Conservation (phyloP, 139 green algal genomes). For the Pleodorina starrii region DNA sequence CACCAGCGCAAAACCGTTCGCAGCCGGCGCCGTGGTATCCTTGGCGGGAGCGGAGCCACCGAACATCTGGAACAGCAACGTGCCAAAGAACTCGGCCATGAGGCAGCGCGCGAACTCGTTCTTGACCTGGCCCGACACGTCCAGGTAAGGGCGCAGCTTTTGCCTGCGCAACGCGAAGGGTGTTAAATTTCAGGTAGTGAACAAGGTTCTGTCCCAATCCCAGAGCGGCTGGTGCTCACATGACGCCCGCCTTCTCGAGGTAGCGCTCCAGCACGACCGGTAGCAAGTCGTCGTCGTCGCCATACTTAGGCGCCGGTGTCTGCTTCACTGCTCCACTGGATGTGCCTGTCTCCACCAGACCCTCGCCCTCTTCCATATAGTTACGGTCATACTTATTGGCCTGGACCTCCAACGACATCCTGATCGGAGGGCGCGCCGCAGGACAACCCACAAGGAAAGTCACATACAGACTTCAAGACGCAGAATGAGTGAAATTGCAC, state of each 20-base stretch:
- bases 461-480: background rate
- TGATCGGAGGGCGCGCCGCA: background rate
- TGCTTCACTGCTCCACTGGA: background rate
- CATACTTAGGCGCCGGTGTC: conserved; percentile 10
- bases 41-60: conserved; percentile 70
- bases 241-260: conserved; percentile 62
- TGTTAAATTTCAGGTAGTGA: background rate
- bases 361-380: conserved; percentile 31
- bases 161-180: conserved; percentile 51
- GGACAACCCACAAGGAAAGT: background rate
- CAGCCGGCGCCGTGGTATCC: conserved; percentile 68
- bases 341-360: conserved; percentile 14
- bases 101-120: conserved; percentile 63
- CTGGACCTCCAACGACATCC: conserved; percentile 50
- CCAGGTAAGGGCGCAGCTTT: conserved; percentile 63
- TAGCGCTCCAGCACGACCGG: conserved; percentile 71
- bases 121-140: conserved; percentile 64
- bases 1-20: conserved; percentile 75
- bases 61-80: conserved; percentile 74
- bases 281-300: conserved; percentile 65
- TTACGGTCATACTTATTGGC: conserved; percentile 41
- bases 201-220: background rate
- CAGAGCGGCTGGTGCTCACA: conserved; percentile 54
- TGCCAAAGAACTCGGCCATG: conserved; percentile 73
- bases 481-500: no score